A percentile compares a stretch with the other conserved stretches of the same genome.
Conservation (phyloP, 768 basidiomycete genomes). For the Leccinum pellstonianum region DNA sequence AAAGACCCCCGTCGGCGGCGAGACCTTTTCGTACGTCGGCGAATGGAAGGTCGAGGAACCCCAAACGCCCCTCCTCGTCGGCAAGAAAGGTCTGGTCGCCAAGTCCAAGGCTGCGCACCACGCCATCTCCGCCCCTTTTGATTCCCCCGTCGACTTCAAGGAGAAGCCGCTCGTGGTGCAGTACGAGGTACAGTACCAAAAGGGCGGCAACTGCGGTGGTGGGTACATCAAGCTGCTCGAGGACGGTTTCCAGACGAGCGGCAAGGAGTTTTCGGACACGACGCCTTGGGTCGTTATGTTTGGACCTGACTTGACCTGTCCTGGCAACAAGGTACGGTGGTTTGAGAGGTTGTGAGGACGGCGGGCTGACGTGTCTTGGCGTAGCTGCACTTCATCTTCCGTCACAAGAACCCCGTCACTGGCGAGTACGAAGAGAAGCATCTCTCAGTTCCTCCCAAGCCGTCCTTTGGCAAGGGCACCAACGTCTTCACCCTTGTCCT, state of each 20-base stretch:
- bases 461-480: conserved; percentile 85
- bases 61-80: conserved; percentile 67
- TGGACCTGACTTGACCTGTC: conserved; percentile 93
- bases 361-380: conserved; percentile 3
- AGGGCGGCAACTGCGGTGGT: conserved; percentile 98
- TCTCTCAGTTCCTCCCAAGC: conserved; percentile 75
- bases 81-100: conserved; percentile 90
- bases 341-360: too few species aligned
- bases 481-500: conserved; percentile 94
- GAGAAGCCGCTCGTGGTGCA: conserved; percentile 89
- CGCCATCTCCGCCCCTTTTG: conserved; percentile 94
- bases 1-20: conserved; percentile 93
- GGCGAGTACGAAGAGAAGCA: conserved; percentile 98
- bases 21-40: conserved; percentile 97
- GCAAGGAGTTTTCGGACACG: conserved; percentile 91
- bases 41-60: conserved; percentile 96
- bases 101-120: conserved; percentile 98
- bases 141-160: conserved; percentile 72
- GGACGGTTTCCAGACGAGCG: conserved; percentile 90
- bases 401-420: conserved; percentile 90
- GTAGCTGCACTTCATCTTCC: conserved; percentile 99
- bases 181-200: conserved; percentile 99
- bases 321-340: conserved; percentile 76
- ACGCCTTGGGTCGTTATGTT: conserved; percentile 98
- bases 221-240: conserved; percentile 97